Conservation (phyloP, 176 grass and related monocot species). For the Tuctoria greenei region DNA sequence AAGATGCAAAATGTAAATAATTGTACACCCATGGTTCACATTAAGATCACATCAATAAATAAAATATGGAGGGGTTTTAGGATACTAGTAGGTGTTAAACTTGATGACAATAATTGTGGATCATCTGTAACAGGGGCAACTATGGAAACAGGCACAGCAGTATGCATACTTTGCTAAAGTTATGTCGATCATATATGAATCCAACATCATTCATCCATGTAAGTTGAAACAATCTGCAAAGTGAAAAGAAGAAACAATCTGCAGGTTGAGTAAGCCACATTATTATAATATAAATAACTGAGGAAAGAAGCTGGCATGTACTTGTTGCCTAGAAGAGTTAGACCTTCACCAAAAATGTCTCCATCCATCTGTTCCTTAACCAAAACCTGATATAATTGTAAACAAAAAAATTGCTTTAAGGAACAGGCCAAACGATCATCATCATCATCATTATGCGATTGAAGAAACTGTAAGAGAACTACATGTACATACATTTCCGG, state of each 20-base stretch:
- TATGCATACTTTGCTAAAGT: constrained; percentile 81
- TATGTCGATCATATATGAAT: constrained; percentile 72
- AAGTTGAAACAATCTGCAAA: constrained; percentile 84
- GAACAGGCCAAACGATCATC: not conserved
- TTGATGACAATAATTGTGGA: not conserved
- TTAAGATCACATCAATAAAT: too few relatives aligned
- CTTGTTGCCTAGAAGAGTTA: constrained; percentile 80
- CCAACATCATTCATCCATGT: constrained; percentile 74
- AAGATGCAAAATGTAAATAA: too few relatives aligned
- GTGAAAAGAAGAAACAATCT: constrained; percentile 21
- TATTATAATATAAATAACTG: not conserved
- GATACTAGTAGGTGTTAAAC: too few relatives aligned
- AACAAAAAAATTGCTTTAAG: not conserved
- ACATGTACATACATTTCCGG: constrained; percentile 30
- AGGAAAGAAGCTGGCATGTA: constrained; percentile 18
- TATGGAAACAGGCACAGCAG: not conserved
- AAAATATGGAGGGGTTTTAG: too few relatives aligned
- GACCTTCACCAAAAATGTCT: constrained; percentile 72
- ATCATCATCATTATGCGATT: not conserved
- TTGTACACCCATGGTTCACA: too few relatives aligned
- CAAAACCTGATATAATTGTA: constrained; percentile 48
- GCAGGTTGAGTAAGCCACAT: not conserved
- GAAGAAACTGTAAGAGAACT: not conserved
- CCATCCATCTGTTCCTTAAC: constrained; percentile 59
- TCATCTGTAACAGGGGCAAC: not conserved